Conservation (phyloP, 2,329 filamentous ascomycete genomes). For the Pestalotiopsis sp. region DNA sequence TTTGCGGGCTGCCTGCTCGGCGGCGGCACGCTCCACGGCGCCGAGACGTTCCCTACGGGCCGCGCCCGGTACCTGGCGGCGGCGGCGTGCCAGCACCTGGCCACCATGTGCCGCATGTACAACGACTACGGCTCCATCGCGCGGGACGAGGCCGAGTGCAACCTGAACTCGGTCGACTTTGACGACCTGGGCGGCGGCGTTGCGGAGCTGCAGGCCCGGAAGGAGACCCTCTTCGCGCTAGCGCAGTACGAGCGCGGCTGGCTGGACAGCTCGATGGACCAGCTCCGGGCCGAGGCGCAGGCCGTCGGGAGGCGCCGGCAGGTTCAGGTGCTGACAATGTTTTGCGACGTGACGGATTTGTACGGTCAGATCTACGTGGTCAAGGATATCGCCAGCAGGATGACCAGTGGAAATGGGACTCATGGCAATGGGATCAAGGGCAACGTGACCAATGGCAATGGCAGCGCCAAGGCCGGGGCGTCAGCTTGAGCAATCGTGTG, state of each 20-base stretch:
- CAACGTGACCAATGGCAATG: no score
- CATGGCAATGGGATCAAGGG: neutral
- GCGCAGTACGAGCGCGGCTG: neutral
- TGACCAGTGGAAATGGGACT: neutral
- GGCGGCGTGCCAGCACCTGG: constrained; percentile 12
- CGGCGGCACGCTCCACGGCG: neutral
- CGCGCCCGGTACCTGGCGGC: constrained; percentile 13
- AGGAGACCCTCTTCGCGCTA: neutral
- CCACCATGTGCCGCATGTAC: neutral
- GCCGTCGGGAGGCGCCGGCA: neutral
- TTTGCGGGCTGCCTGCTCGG: constrained; percentile 17
- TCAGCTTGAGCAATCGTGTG: no score
- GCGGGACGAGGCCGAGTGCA: neutral
- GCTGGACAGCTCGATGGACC: neutral
- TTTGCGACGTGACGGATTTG: neutral
- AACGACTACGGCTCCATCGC: neutral
- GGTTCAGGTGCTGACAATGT: neutral
- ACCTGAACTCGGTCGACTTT: neutral
- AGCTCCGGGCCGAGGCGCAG: neutral
- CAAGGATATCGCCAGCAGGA: neutral
- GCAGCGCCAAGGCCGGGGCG: no score
- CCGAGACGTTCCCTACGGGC: constrained; percentile 9
- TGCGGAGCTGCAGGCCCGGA: neutral
- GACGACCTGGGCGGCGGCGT: neutral
- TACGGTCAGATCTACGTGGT: neutral